Evolutionary conservation across 352 stramenopile genomes (phyloP).

Genomic region (Phytophthora europaea): DNA sequence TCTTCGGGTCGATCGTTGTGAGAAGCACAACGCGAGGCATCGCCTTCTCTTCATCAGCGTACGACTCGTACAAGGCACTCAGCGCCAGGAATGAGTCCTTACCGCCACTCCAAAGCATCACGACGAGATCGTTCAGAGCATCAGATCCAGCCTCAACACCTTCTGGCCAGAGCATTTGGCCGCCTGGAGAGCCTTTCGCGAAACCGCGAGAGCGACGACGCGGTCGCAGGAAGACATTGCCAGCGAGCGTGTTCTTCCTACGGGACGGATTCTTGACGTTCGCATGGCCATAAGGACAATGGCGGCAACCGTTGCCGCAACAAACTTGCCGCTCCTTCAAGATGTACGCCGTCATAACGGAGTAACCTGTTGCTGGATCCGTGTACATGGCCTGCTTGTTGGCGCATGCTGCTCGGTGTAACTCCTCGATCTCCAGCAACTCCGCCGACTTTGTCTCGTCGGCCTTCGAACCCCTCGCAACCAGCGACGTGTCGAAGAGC

Average conservation of each 20-base stretch:
- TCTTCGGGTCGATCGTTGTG: slow-evolving; percentile 87
- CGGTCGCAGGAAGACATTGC: slow-evolving; percentile 47
- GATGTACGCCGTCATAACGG: slow-evolving; percentile 88
- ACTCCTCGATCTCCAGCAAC: slow-evolving; percentile 64
- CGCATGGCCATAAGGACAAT: slow-evolving; percentile 91
- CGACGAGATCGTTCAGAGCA: slow-evolving; percentile 58
- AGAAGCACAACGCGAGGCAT: slow-evolving; percentile 80
- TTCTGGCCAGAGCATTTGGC: slow-evolving; percentile 46
- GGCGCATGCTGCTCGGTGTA: slow-evolving; percentile 76
- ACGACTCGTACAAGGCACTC: slow-evolving; percentile 45
- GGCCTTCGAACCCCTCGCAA: slow-evolving; percentile 6
- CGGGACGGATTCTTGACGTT: slow-evolving; percentile 68
- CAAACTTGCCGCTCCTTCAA: slow-evolving; percentile 84
- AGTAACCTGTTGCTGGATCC: slow-evolving; percentile 88
- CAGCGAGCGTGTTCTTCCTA: slow-evolving; percentile 51
- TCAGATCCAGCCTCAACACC: slow-evolving; percentile 10
- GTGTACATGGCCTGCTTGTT: slow-evolving; percentile 82
- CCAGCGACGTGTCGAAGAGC: slow-evolving; percentile 32
- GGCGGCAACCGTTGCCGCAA: slow-evolving; percentile 91
- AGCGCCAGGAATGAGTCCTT: slow-evolving; percentile 93
- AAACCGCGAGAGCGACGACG: slow-evolving; percentile 34
- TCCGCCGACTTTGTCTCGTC: slow-evolving; percentile 27
- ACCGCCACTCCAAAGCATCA: slow-evolving; percentile 91
- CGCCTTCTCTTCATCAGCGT: slow-evolving; percentile 38
- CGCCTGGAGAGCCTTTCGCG: slow-evolving; percentile 28